Conservation (phyloP, 352 stramenopile genomes). For the Phytophthora tentaculata region DNA sequence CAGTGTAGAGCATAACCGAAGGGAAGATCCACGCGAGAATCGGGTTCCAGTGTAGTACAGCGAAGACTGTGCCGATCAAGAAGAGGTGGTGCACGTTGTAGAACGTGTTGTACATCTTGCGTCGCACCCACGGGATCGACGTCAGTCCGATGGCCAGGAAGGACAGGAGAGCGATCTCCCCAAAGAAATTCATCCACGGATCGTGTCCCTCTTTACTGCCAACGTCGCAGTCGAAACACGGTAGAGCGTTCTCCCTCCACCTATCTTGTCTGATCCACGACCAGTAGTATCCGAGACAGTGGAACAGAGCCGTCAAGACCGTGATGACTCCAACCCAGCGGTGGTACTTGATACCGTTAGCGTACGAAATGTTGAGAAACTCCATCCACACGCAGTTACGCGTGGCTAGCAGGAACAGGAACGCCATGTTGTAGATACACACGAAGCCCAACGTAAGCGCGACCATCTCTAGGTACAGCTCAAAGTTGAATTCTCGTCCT, state of each 20-base stretch:
- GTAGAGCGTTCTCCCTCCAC: slow-evolving; percentile 36
- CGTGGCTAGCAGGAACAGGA: slow-evolving; percentile 52
- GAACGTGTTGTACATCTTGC: slow-evolving; percentile 52
- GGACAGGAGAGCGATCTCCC: slow-evolving; percentile 39
- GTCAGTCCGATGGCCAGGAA: slow-evolving; percentile 55
- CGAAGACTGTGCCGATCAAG: slow-evolving; percentile 47
- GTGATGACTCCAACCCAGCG: slow-evolving; percentile 50
- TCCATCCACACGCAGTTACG: slow-evolving; percentile 65
- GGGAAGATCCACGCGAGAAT: slow-evolving; percentile 51
- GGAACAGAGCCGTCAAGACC: slow-evolving; percentile 41
- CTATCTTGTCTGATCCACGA: slow-evolving; percentile 29
- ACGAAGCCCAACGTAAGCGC: slow-evolving; percentile 42
- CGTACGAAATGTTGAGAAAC: slow-evolving; percentile 63
- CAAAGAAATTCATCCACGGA: slow-evolving; percentile 60
- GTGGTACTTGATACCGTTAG: slow-evolving; percentile 62
- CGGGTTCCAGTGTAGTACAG: slow-evolving; percentile 47
- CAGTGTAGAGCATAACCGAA: slow-evolving; percentile 45
- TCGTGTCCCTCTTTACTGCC: slow-evolving; percentile 34
- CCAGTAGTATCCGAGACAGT: slow-evolving; percentile 43
- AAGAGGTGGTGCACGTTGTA: slow-evolving; percentile 59
- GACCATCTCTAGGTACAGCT: slow-evolving; percentile 38
- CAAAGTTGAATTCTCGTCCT: slow-evolving; percentile 16
- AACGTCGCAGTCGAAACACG: slow-evolving; percentile 54
- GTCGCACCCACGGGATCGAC: slow-evolving; percentile 45
- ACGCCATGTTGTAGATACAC: slow-evolving; percentile 58